Conservation (phyloP, 768 basidiomycete species). For the Gyrodon lividus region DNA sequence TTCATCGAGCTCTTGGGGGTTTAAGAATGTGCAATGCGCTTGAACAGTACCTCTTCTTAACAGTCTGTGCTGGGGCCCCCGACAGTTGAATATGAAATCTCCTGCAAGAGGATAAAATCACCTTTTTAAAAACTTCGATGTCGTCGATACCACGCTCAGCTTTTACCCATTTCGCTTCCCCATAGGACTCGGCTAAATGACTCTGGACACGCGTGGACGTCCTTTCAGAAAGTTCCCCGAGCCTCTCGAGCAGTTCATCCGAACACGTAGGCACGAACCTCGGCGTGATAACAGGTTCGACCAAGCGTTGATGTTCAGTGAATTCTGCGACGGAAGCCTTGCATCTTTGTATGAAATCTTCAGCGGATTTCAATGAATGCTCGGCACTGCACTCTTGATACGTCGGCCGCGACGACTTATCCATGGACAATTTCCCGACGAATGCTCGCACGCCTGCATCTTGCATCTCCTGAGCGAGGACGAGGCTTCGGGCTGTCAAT, state of each 20-base stretch:
- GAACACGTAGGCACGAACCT: slow-evolving; percentile 91
- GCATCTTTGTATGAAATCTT: slow-evolving; percentile 57
- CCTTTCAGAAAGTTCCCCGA: slow-evolving; percentile 53
- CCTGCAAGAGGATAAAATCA: slow-evolving; percentile 23
- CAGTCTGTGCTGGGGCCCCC: slow-evolving; percentile 47
- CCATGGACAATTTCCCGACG: slow-evolving; percentile 92
- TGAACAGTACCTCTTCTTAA: slow-evolving; percentile 68
- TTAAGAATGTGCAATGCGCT: slow-evolving; percentile 87
- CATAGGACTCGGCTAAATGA: slow-evolving; percentile 79
- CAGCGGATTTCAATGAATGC: slow-evolving; percentile 49
- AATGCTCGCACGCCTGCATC: slow-evolving; percentile 71
- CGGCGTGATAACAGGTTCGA: slow-evolving; percentile 84
- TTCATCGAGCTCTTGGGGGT: slow-evolving; percentile 46
- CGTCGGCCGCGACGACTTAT: slow-evolving; percentile 65
- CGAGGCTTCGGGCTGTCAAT: slow-evolving; percentile 47
- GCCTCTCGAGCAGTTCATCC: slow-evolving; percentile 58
- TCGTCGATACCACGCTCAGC: slow-evolving; percentile 61
- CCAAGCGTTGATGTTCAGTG: slow-evolving; percentile 47
- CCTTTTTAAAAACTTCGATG: slow-evolving; percentile 72
- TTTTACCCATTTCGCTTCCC: slow-evolving; percentile 72
- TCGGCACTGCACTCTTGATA: slow-evolving; percentile 64
- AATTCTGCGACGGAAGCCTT: slow-evolving; percentile 38
- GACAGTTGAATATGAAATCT: slow-evolving; percentile 6
- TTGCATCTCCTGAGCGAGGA: slow-evolving; percentile 76
- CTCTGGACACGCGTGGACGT: slow-evolving; percentile 65